Percentiles rank a stretch among this genome's conserved stretches.
These are phyloP conservation scores for Dioscorea alata DNA, from an alignment of 106 monocot species.

Conservation along the genomic window DNA sequence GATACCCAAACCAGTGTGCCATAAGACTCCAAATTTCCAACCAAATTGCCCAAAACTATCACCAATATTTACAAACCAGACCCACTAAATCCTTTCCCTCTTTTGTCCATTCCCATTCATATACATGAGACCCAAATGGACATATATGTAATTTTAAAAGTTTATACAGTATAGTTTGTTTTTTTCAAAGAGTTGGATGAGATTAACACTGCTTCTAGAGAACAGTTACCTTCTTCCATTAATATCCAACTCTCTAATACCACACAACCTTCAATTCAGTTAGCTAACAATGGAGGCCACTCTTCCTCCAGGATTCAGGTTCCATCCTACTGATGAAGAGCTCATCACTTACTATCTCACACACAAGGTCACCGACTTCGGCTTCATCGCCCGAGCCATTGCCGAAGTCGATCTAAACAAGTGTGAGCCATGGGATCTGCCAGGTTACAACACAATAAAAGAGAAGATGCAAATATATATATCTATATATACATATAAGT, in stretches of 20 bases:
- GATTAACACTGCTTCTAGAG: constrained; percentile 8
- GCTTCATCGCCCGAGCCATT: constrained; percentile 47
- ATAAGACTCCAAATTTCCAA: no score
- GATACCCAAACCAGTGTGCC: no score
- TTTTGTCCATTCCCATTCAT: no score
- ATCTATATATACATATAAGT: no score
- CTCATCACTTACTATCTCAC: constrained; percentile 74
- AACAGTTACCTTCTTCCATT: neutral
- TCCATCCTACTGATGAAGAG: constrained; percentile 75
- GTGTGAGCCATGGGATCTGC: constrained; percentile 85
- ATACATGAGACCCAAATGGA: no score
- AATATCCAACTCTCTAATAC: neutral
- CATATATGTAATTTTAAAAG: no score
- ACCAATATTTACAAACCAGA: no score
- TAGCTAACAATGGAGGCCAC: constrained; percentile 32
- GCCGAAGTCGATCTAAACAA: constrained; percentile 75
- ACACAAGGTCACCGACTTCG: constrained; percentile 45
- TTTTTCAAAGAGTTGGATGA: constrained; percentile 10
- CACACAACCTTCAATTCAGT: neutral
- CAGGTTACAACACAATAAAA: constrained; percentile 21
- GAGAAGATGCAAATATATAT: no score
- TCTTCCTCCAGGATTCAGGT: constrained; percentile 74
- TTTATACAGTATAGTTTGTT: neutral
- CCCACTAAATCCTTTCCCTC: no score
- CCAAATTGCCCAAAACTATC: no score